phyloP scores from a whole-genome alignment of 169 alveolate species.

The Plasmodium falciparum region DNA sequence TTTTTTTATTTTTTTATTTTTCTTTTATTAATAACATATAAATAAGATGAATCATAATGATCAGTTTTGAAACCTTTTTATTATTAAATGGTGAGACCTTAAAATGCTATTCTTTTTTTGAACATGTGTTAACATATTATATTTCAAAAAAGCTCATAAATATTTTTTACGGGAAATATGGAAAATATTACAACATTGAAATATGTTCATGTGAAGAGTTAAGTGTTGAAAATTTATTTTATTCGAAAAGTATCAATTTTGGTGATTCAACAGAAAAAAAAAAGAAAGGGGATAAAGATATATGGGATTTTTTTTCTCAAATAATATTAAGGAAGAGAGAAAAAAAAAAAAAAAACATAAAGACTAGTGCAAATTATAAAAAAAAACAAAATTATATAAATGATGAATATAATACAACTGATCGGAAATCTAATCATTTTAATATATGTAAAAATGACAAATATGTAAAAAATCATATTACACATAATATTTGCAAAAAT shows the following conservation, averaged over 20 bases:
- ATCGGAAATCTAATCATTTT: constrained; percentile 2
- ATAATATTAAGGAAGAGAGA: constrained; percentile 4
- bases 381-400: too few relatives aligned
- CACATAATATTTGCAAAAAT: neutral
- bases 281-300: neutral
- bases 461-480: neutral
- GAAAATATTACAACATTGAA: constrained; percentile 32
- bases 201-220: constrained; percentile 58
- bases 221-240: constrained; percentile 25
- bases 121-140: constrained; percentile 27
- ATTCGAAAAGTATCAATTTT: constrained; percentile 30
- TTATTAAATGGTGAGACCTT: constrained; percentile 3
- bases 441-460: neutral
- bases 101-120: constrained; percentile 27
- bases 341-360: neutral
- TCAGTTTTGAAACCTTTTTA: constrained; percentile 11
- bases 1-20: neutral
- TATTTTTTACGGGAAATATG: neutral
- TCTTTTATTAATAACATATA: neutral
- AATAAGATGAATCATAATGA: constrained; percentile 9
- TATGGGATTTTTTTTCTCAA: constrained; percentile 1
- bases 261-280: neutral
- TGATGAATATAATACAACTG: neutral
- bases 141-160: constrained; percentile 7
- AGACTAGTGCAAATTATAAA: too few relatives aligned